These are phyloP conservation scores for Malassezia cuniculi DNA, from an alignment of 1,284 basidiomycete species.

Conservation along the genomic window DNA sequence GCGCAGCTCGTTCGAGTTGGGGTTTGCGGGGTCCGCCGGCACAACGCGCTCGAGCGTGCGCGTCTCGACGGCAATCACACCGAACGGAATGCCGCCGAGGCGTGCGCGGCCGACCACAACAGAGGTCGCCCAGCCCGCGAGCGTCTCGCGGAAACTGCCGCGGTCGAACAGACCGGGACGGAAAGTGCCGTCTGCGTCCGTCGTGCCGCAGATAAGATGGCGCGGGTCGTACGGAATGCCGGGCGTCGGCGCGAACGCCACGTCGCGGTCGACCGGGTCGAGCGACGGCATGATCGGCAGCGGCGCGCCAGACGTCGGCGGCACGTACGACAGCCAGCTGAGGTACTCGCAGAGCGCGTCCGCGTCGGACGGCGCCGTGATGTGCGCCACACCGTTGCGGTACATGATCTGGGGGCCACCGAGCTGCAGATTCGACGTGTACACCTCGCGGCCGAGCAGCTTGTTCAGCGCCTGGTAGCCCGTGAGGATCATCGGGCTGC, in stretches of 20 bases:
- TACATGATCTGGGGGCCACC: slow-evolving; percentile 68
- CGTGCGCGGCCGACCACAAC: slow-evolving; percentile 73
- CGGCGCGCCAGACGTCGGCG: slow-evolving; percentile 20
- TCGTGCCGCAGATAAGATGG: slow-evolving; percentile 90
- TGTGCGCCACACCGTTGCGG: slow-evolving; percentile 72
- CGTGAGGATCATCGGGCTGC: slow-evolving; percentile 96
- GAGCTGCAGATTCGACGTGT: slow-evolving; percentile 95
- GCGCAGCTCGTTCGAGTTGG: slow-evolving; percentile 87
- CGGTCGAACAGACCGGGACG: slow-evolving; percentile 80
- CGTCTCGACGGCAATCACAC: slow-evolving; percentile 95
- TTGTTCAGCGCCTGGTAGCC: slow-evolving; percentile 96
- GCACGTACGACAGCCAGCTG: slow-evolving; percentile 89
- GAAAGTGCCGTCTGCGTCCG: slow-evolving; percentile 55
- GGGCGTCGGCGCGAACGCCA: slow-evolving; percentile 68
- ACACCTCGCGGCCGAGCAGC: slow-evolving; percentile 95
- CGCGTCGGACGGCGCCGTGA: slow-evolving; percentile 84
- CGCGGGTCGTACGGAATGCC: slow-evolving; percentile 93
- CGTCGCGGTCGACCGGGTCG: slow-evolving; percentile 73
- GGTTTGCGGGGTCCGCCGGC: slow-evolving; percentile 97
- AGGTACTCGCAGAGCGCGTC: slow-evolving; percentile 47
- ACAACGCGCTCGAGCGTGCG: slow-evolving; percentile 92
- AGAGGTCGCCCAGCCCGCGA: slow-evolving; percentile 48
- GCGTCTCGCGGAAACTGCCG: slow-evolving; percentile 87
- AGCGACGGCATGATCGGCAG: slow-evolving; percentile 23
- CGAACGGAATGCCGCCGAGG: slow-evolving; percentile 89